Evolutionary conservation across 805 yeast genomes (phyloP).

Genomic region (Wickerhamomyces bisporus): DNA sequence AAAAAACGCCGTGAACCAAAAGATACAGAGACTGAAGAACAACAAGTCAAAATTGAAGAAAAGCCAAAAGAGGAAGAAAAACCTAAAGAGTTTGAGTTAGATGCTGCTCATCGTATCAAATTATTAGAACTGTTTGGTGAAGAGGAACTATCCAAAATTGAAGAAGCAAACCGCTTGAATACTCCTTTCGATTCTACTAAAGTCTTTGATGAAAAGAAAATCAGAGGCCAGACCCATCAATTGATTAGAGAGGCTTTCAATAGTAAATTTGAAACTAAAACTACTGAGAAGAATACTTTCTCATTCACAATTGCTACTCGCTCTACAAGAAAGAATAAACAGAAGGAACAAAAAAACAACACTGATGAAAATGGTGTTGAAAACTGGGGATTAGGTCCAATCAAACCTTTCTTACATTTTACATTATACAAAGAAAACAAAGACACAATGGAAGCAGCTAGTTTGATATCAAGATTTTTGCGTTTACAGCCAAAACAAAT

Average conservation of each 20-base stretch:
- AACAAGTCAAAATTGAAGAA: constrained; percentile 16
- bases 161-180: constrained; percentile 50
- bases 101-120: constrained; percentile 40
- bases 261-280: constrained; percentile 71
- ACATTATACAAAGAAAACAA: constrained; percentile 89
- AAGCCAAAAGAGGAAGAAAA: constrained; percentile 13
- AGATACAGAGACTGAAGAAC: constrained; percentile 7
- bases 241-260: constrained; percentile 68
- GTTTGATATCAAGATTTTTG: constrained; percentile 63
- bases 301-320: constrained; percentile 51
- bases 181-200: constrained; percentile 52
- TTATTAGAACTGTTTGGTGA: constrained; percentile 54
- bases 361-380: constrained; percentile 46
- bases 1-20: constrained; percentile 5
- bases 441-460: constrained; percentile 95
- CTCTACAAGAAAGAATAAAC: constrained; percentile 33
- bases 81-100: constrained; percentile 33
- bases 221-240: constrained; percentile 77
- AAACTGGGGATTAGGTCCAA: constrained; percentile 70
- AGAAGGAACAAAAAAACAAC: constrained; percentile 30
- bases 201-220: constrained; percentile 58
- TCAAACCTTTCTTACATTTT: constrained; percentile 65
- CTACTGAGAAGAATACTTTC: constrained; percentile 64
- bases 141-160: constrained; percentile 51
- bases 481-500: constrained; percentile 67